Evolutionary conservation across 75 land plant genomes (phyloP), one percentile per base, ranked within the genome.

Genomic region (Pinus albicaulis): DNA sequence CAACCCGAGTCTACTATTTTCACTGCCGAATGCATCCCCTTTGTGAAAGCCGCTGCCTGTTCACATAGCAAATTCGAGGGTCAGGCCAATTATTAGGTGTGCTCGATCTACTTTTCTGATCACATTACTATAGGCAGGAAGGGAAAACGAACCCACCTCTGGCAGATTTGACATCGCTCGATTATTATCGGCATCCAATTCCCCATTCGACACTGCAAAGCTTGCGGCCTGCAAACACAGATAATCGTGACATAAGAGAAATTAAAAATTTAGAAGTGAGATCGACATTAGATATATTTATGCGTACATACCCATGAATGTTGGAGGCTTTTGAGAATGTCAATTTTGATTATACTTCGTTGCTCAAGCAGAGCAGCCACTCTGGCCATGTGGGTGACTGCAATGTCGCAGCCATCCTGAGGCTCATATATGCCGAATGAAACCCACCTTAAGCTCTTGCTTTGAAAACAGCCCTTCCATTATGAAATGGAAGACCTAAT

Each of bases 21-120:
- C 12, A 69, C 24, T 1, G 52, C 12, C 8, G 23, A 69, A 15
- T 41, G 17, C 10, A 69, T 13, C 17, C 71, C 53, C 23, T 7
- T 36, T 15, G 71, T 69, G 22, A 69, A 69, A 0, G 71, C 20
- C 7, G 71, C n/a, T 7, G 71, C 71, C 71, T 69, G 71, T 13
- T 13, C 19, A 25, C n/a, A 64, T 0, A 25, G 28, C 1, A 1
- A 64, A 25, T 0, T 64, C 28, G 2, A 25, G 4, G 19, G 19
- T 3, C 22, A 57, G n/a, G 7, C 4, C 19, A 3, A 20, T 16
- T 5, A 57, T 5, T n/a, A 57, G 0, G 1, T 19, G 6, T 57
- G 59, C 59, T 6, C 48, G 5, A 41, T 5, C 60, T 59, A 5
- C 17, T 59, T 59, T 59, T 59, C 5, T 10, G 60, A 19, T 17